Conservation (phyloP, 352 stramenopile species). For the Sclerospora graminicola region DNA sequence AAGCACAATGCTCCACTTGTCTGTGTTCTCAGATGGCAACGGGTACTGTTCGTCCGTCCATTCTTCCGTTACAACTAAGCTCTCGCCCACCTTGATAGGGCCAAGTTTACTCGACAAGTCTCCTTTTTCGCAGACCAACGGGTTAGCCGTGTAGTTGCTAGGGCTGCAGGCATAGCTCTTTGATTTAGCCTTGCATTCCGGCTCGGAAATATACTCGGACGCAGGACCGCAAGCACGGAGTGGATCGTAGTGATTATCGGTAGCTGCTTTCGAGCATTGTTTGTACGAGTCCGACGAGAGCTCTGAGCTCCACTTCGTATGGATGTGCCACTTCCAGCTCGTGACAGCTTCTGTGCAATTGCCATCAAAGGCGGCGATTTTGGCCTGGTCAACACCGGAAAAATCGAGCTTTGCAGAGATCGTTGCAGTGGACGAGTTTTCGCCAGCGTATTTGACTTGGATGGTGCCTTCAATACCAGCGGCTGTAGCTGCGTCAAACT, state of each 20-base stretch:
- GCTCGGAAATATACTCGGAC: constrained; percentile 29
- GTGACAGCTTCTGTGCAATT: constrained; percentile 32
- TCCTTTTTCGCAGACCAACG: constrained; percentile 34
- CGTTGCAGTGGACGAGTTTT: constrained; percentile 13
- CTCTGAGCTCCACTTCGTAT: constrained; percentile 32
- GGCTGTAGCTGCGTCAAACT: constrained; percentile 25
- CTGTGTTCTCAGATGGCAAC: constrained; percentile 24
- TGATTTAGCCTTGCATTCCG: constrained; percentile 19
- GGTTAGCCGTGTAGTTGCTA: constrained; percentile 28
- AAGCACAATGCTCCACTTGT: constrained; percentile 53
- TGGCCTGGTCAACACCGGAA: constrained; percentile 13
- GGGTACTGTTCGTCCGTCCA: constrained; percentile 44
- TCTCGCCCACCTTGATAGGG: constrained; percentile 16
- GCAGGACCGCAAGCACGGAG: constrained; percentile 28
- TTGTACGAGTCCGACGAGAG: constrained; percentile 25
- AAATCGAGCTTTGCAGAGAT: constrained; percentile 38
- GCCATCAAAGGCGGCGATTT: constrained; percentile 20
- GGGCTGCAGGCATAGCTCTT: constrained; percentile 34
- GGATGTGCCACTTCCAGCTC: constrained; percentile 49
- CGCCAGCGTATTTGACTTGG: constrained; percentile 23
- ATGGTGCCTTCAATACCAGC: constrained; percentile 28
- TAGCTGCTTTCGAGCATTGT: constrained; percentile 29
- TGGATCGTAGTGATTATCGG: constrained; percentile 50
- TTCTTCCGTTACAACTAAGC: constrained; percentile 10
- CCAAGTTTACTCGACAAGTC: constrained; percentile 55